phyloP scores from a whole-genome alignment of 164 flowering plant genomes.

The Cinnamomum micranthum region DNA sequence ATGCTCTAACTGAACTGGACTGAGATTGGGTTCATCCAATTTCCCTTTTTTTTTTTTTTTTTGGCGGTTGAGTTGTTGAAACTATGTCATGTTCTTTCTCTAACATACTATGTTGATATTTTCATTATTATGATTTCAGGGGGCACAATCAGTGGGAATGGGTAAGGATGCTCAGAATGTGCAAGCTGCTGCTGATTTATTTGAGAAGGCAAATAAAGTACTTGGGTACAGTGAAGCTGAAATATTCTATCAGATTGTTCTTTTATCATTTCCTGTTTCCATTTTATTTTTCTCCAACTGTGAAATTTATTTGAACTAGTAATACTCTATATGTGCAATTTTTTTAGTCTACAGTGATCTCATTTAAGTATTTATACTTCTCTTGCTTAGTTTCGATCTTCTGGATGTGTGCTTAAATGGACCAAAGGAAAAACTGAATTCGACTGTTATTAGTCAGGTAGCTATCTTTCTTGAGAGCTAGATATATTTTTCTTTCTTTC shows the following conservation, averaged over 20 bases:
- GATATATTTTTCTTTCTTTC: neutral
- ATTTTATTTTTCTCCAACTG: neutral
- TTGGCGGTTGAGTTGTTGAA: no score
- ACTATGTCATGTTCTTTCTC: neutral
- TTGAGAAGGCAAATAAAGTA: conserved; percentile 81
- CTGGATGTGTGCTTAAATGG: conserved; percentile 87
- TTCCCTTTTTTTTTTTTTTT: neutral
- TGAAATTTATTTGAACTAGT: neutral
- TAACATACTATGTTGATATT: neutral
- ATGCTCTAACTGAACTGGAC: no score
- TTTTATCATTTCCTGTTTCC: neutral
- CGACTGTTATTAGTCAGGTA: conserved; percentile 98
- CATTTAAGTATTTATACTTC: neutral
- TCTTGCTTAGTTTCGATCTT: conserved; percentile 61
- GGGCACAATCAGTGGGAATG: conserved; percentile 99
- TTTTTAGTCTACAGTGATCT: neutral
- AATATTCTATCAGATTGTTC: neutral
- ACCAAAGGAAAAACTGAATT: conserved; percentile 92
- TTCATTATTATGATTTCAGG: conserved; percentile 41
- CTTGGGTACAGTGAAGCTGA: conserved; percentile 54
- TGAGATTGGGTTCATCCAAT: neutral
- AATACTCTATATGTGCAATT: neutral
- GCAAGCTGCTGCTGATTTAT: conserved; percentile 87
- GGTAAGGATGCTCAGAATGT: conserved; percentile 79
- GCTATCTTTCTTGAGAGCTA: neutral